phyloP scores from a whole-genome alignment of 1,139 yeast species.

The Pneumocystis murina region DNA sequence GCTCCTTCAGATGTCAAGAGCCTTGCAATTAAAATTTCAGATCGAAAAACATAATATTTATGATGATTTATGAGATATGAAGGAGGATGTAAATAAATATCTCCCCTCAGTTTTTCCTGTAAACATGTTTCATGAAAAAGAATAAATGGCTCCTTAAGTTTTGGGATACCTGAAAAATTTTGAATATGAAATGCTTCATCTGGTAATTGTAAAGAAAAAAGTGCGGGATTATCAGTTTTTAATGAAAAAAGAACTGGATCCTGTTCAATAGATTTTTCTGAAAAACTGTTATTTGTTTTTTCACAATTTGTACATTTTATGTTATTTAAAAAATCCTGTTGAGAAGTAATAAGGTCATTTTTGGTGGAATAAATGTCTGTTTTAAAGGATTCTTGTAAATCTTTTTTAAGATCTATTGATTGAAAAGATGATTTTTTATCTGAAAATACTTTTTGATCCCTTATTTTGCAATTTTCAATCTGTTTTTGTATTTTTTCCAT shows the following conservation, averaged over 20 bases:
- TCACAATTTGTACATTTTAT: not conserved
- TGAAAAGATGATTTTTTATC: not conserved
- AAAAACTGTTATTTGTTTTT: not conserved
- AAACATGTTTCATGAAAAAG: not conserved
- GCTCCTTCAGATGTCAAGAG: slow-evolving; percentile 17
- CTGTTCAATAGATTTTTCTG: not conserved
- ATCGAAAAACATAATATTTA: slow-evolving; percentile 16
- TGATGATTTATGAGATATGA: slow-evolving; percentile 16
- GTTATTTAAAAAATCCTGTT: not conserved
- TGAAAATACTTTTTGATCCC: not conserved
- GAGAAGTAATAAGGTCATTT: not conserved
- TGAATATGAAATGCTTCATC: not conserved
- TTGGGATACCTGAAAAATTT: not conserved
- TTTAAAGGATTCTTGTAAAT: not conserved
- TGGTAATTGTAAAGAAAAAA: not conserved
- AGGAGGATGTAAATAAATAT: slow-evolving; percentile 13
- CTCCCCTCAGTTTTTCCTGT: not conserved
- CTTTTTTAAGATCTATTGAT: not conserved
- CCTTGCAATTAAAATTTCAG: slow-evolving; percentile 16
- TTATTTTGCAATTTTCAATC: not conserved
- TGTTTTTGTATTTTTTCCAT: not conserved
- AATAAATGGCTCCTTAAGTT: not conserved
- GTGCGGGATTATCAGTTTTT: not conserved
- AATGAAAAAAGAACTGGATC: not conserved
- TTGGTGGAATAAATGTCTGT: not conserved